Base-by-base conservation (phyloP, 495 filamentous ascomycete genomes). In the Jackrogersella multiformis region DNA sequence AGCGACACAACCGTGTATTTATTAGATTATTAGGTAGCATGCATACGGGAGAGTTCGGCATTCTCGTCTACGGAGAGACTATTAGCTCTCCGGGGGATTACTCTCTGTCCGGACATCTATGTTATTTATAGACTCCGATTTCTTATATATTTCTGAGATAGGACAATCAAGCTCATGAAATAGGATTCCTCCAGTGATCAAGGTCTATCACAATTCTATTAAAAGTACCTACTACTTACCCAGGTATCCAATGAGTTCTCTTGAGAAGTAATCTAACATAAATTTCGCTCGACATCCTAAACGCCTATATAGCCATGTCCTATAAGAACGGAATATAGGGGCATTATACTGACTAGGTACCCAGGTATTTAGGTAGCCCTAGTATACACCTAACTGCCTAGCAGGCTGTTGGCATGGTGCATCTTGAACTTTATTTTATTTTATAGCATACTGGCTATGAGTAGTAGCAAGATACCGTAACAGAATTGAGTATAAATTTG, bases 1-100 rank as follows among this genome's bases (percentile, higher is more conserved):
- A 26, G 34, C 23, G 21, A 32, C 42, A 9, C 10, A 46, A 21
- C 42, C 21, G 42, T 46, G 41, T 21, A 44, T 21, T 51, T n/a
- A n/a, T n/a, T n/a, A 52, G 30, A 52, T 52, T 52, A 35, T 51
- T n/a, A 10, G 46, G 46, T 35, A 44, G 36, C 45, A 61, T 51
- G 10, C 23, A 21, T 28, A 45, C 10, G 12, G 20, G 32, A 60
- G 10, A 28, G 41, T n/a, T 10, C 28, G 35, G 36, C 18, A 35
- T 49, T 61, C 21, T 30, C 16, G 36, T 23, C 23, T n/a, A 18
- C 13, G 36, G 48, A 53, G 28, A 20, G 18, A 34, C 15, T 15
- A 15, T 36, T 35, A 46, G 4, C 26, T 30, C 26, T 52, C 48
- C 42, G 42, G 45, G 15, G n/a, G 20, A 46, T n/a, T 15, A 21